Base-by-base conservation (phyloP, 2,329 filamentous ascomycete genomes). In the Calonectria naviculata region DNA sequence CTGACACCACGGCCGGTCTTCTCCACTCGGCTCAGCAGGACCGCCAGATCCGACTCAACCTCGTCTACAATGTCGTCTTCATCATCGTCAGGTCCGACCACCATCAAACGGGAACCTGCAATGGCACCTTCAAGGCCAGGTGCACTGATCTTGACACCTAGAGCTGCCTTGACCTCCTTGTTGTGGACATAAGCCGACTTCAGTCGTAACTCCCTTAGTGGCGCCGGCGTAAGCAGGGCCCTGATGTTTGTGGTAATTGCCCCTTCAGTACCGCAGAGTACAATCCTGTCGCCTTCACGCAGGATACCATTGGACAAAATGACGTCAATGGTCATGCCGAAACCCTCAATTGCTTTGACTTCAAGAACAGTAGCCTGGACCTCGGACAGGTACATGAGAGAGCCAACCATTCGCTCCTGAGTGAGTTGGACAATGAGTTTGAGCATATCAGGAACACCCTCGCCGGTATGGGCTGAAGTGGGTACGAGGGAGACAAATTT, bases 101-200 rank as follows among this genome's bases (percentile, higher is more conserved):
- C 95, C 78, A 99, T 91, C 78, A 99, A 88, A 76, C 97, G 93
- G 24, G 97, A 99, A 82, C 97, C 97, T 72, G 97, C 97, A 83
- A 99, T 98, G 76, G 97, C 97, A 73, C 94, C 93, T 83, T 99
- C 97, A 26, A 99, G 93, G 74, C 95, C 95, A 78, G 98, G 97
- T 52, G 96, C 97, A 74, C 95, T 95, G 81, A 99, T 98, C 90
- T 99, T 99, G 84, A 99, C 95, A 93, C 97, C 97, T 80, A 99
- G 90, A 10, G 97, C 95, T 24, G 97, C 97, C 89, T 98, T 99
- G 86, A 98, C 95, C 84, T 98, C 95, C 87, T 99, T 98, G 88
- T 99, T 98, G 88, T 99, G 97, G 34, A 99, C 96, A 80, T 99
- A 99, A 73, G 93, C 90, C 4, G 95, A 98, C 86, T 98, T 98